A percentile compares a stretch with the other conserved stretches of the same genome.
Evolutionary conservation across 768 basidiomycete species (phyloP).

Genomic region (Hygrophorus russula): DNA sequence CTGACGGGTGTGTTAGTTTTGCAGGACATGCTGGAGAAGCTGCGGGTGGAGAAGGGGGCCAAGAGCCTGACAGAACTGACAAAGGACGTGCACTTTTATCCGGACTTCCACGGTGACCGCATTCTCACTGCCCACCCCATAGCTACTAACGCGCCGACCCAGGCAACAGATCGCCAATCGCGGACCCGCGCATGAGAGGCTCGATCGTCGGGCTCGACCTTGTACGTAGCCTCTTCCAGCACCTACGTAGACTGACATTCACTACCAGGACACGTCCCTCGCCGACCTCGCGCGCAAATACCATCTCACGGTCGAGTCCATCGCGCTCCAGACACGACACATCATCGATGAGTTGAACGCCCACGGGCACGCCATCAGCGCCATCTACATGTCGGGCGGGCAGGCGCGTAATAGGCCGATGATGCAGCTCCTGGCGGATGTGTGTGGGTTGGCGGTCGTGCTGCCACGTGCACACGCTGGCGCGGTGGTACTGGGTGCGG

Average conservation of each 20-base stretch:
- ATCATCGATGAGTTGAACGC: slow-evolving; percentile 86
- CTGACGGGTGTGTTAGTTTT: slow-evolving; percentile 39
- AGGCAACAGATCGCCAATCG: slow-evolving; percentile 96
- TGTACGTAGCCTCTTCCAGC: slow-evolving; percentile 22
- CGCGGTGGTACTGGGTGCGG: slow-evolving; percentile 86
- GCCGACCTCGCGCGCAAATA: slow-evolving; percentile 84
- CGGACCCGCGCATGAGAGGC: slow-evolving; percentile 92
- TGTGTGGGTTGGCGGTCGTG: slow-evolving; percentile 73
- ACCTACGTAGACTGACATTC: neutral
- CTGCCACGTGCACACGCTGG: slow-evolving; percentile 66
- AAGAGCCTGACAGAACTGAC: slow-evolving; percentile 74
- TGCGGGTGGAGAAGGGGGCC: slow-evolving; percentile 41
- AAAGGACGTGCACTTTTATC: slow-evolving; percentile 88
- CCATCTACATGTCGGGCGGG: slow-evolving; percentile 87
- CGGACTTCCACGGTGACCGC: slow-evolving; percentile 76
- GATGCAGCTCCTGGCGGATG: slow-evolving; percentile 85
- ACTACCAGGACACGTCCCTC: slow-evolving; percentile 50
- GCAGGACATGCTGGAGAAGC: slow-evolving; percentile 57
- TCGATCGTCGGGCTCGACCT: slow-evolving; percentile 82
- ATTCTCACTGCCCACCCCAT: neutral
- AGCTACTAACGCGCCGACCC: slow-evolving; percentile 3
- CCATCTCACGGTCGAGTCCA: slow-evolving; percentile 83
- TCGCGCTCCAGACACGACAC: slow-evolving; percentile 89
- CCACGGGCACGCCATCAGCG: slow-evolving; percentile 70
- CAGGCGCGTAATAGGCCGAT: slow-evolving; percentile 84